phyloP scores from a whole-genome alignment of 148 eudicot species.

The Mesembryanthemum crystallinum region DNA sequence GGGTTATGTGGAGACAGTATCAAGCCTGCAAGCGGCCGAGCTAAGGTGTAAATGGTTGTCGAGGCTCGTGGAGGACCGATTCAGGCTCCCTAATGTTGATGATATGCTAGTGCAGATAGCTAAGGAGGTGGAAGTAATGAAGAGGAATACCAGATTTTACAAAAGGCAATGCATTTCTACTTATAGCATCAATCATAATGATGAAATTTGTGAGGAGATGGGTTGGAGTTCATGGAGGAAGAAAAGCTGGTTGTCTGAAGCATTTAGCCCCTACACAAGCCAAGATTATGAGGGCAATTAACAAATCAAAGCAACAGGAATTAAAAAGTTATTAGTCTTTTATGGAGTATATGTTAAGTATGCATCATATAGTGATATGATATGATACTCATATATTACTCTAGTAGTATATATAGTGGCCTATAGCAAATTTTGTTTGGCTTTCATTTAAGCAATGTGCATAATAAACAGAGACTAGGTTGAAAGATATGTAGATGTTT shows the following conservation, averaged over 20 bases:
- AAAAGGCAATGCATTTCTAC: constrained; percentile 91
- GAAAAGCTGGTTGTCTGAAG: constrained; percentile 70
- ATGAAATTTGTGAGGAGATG: constrained; percentile 85
- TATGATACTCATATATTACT: neutral
- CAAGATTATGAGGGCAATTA: constrained; percentile 44
- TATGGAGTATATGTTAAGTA: neutral
- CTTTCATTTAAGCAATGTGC: too few species aligned
- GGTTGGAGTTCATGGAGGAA: constrained; percentile 90
- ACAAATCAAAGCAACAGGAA: neutral
- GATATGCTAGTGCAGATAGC: constrained; percentile 60
- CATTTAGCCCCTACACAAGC: constrained; percentile 82
- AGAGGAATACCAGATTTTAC: constrained; percentile 71
- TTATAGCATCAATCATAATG: constrained; percentile 76
- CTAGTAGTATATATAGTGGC: too few species aligned
- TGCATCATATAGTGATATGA: constrained; percentile 2
- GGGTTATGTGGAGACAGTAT: constrained; percentile 83
- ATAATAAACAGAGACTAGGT: too few species aligned
- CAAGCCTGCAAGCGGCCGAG: constrained; percentile 87
- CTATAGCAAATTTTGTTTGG: too few species aligned
- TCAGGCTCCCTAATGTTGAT: constrained; percentile 73
- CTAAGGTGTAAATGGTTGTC: constrained; percentile 83
- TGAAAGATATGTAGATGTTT: too few species aligned
- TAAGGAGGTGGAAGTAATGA: constrained; percentile 77
- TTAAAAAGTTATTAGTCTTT: neutral
- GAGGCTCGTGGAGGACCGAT: constrained; percentile 42